These are phyloP conservation scores for Rhizophlyctis rosea DNA, from an alignment of 192 early-diverging fungal genomes.

Conservation along the genomic window DNA sequence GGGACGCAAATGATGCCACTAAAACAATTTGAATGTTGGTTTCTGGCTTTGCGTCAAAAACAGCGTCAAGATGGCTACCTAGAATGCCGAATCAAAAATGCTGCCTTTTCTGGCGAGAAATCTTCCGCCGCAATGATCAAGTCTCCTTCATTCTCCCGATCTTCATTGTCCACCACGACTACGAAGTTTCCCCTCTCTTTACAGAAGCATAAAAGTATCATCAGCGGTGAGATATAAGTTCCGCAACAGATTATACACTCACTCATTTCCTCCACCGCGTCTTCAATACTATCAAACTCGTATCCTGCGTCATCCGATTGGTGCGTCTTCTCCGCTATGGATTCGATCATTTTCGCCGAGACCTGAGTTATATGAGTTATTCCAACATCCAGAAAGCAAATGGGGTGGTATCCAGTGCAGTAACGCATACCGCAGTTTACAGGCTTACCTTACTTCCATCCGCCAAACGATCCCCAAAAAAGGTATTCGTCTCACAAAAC, in stretches of 20 bases:
- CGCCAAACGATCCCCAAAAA: conserved; percentile 67
- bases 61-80: conserved; percentile 50
- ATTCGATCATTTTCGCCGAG: conserved; percentile 25
- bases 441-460: conserved; percentile 49
- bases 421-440: background rate
- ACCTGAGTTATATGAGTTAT: conserved; percentile 3
- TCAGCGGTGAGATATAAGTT: background rate
- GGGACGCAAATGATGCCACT: conserved; percentile 93
- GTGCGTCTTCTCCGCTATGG: conserved; percentile 10
- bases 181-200: conserved; percentile 78
- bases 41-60: too few relatives aligned
- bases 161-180: conserved; percentile 94
- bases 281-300: conserved; percentile 66
- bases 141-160: conserved; percentile 99
- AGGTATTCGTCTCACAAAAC: conserved; percentile 80
- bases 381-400: background rate
- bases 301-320: background rate
- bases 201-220: background rate
- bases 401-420: background rate
- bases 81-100: conserved; percentile 93
- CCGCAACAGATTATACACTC: conserved; percentile 15
- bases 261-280: conserved; percentile 65
- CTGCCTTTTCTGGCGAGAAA: conserved; percentile 85
- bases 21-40: too few relatives aligned
- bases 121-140: conserved; percentile 96